Base-by-base conservation (phyloP, 331 rosid genomes). In the Quercus tomentella region DNA sequence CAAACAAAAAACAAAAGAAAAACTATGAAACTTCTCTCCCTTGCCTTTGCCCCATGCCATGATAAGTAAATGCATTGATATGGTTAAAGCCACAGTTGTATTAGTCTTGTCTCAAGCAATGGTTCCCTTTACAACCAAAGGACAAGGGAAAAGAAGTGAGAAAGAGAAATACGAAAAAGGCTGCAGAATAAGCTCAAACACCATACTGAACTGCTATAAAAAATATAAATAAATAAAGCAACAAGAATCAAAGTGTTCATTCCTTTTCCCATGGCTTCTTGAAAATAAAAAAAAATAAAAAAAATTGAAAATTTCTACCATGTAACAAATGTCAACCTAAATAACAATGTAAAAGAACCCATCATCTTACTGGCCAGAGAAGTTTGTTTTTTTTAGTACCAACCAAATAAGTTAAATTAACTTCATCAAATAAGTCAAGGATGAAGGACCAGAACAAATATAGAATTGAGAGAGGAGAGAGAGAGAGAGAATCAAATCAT, bases 71-170 rank as follows among this genome's bases (percentile, higher is more conserved):
- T 49, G 55, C 18, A 49, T 49, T 15, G 17, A 61, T 25, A 25
- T 17, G 33, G 15, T 65, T 65, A 65, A 65, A 65, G 67, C 31
- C 70, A 77, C 79, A 74, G 11, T 75, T 49, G 77, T 41, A 70
- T 55, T n/a, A 57, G 54, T 63, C 56, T 78, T 68, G 72, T 74
- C 45, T 43, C 52, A 56, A 61, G 33, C 45, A 80, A 80, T 62
- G 43, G 17, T 25, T 56, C 61, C 68, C 45, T 70, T 63, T 54
- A 22, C 41, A 77, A 77, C 8, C 20, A 69, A 77, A 11, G 65
- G 30, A 35, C 51, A 4, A 41, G 70, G 22, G 43, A 31, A 18
- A 30, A 9, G 14, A 73, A 10, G 12, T 25, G 68, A 70, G 62
- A 77, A 35, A 7, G 15, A 25, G 5, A 2, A 2, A 49, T 49